Conservation (phyloP, 345 rosid genomes). For the Nasturtium officinale region DNA sequence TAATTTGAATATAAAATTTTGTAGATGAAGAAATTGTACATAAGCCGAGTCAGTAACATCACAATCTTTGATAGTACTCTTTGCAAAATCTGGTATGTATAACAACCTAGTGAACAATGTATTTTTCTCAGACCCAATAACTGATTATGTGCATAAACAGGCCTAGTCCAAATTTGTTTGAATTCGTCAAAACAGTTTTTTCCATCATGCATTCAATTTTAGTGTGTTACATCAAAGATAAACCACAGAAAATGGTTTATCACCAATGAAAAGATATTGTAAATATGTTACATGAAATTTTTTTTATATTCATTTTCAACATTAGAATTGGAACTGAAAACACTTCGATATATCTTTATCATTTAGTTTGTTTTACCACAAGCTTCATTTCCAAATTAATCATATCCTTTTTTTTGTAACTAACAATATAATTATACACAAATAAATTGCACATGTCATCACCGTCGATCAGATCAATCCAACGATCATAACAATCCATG, state of each 20-base stretch:
- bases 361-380: background rate
- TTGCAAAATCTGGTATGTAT: background rate
- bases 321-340: too few species aligned
- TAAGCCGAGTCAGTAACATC: background rate
- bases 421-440: slow-evolving; percentile 20
- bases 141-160: slow-evolving; percentile 1
- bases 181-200: too few species aligned
- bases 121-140: slow-evolving; percentile 20
- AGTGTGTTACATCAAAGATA: too few species aligned
- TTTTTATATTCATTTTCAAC: too few species aligned
- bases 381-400: background rate
- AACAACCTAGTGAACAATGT: background rate
- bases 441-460: background rate
- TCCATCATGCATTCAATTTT: too few species aligned
- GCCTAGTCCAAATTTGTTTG: background rate
- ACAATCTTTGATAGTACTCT: background rate
- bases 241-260: too few species aligned
- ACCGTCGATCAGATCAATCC: slow-evolving; percentile 28
- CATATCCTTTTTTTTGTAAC: background rate
- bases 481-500: slow-evolving; percentile 10
- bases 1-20: background rate
- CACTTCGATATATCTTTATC: background rate
- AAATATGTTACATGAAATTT: too few species aligned
- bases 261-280: too few species aligned
- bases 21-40: background rate